Evolutionary conservation across 805 yeast genomes (phyloP).

Genomic region (Kodamaea jinghongensis): DNA sequence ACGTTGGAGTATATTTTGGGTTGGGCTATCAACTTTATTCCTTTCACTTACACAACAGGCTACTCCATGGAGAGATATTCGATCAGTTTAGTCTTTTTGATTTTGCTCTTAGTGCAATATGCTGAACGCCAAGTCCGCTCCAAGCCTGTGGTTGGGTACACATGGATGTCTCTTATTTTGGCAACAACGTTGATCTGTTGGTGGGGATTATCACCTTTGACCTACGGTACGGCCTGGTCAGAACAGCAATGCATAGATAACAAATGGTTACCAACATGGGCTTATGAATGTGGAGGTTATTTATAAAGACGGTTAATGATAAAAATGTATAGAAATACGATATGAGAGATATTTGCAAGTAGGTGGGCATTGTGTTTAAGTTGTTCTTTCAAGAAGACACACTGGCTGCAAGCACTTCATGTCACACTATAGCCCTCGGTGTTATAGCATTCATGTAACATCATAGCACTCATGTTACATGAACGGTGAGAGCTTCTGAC

Average conservation of each 20-base stretch:
- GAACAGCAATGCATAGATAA: slow-evolving; percentile 34
- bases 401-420: no score
- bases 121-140: slow-evolving; percentile 30
- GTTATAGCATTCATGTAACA: no score
- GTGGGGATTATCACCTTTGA: slow-evolving; percentile 36
- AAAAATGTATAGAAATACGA: no score
- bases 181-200: slow-evolving; percentile 25
- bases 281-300: slow-evolving; percentile 38
- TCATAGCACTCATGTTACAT: no score
- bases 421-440: no score
- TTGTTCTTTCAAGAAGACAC: no score
- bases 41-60: slow-evolving; percentile 32
- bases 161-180: slow-evolving; percentile 18
- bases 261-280: slow-evolving; percentile 42
- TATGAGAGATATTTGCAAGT: not conserved
- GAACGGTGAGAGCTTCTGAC: no score
- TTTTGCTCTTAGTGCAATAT: slow-evolving; percentile 43
- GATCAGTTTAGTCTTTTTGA: slow-evolving; percentile 49
- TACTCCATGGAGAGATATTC: slow-evolving; percentile 39
- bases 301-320: not conserved
- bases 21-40: slow-evolving; percentile 56
- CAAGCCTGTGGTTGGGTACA: slow-evolving; percentile 18
- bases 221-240: slow-evolving; percentile 49
- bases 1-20: slow-evolving; percentile 48
- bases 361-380: not conserved